A percentile compares a stretch with the other conserved stretches of the same genome.
Evolutionary conservation across 345 rosid species (phyloP).

Genomic region (Eucalyptus decipiens): DNA sequence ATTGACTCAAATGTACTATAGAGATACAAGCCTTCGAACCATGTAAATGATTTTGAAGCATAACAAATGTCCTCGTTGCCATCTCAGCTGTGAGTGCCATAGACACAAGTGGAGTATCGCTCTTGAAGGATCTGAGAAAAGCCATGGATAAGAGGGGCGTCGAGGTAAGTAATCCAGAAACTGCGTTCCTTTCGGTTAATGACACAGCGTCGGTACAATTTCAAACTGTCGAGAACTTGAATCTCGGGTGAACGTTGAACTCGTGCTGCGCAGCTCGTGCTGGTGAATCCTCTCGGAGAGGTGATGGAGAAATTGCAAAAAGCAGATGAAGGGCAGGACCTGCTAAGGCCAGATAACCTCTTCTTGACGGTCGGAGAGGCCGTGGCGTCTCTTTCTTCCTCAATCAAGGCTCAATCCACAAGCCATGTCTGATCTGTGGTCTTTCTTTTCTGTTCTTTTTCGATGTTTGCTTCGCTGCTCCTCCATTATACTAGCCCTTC

Average conservation of each 20-base stretch:
- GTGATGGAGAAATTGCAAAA: slow-evolving; percentile 75
- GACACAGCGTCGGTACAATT: not conserved
- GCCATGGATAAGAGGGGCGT: slow-evolving; percentile 36
- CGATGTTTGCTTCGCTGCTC: not conserved
- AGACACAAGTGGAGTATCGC: slow-evolving; percentile 75
- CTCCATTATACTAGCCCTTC: not conserved
- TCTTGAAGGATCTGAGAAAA: slow-evolving; percentile 56
- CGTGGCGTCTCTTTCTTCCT: slow-evolving; percentile 54
- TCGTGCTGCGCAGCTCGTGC: slow-evolving; percentile 41
- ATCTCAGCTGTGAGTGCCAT: slow-evolving; percentile 64
- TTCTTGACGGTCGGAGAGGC: slow-evolving; percentile 91
- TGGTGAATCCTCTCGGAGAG: slow-evolving; percentile 88
- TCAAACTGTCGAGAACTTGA: not conserved
- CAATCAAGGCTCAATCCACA: slow-evolving; percentile 32
- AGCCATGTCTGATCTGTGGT: slow-evolving; percentile 14
- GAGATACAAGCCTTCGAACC: not conserved
- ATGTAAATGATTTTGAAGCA: not conserved
- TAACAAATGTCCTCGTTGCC: not conserved
- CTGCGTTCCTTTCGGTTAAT: not conserved
- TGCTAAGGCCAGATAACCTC: slow-evolving; percentile 42
- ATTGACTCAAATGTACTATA: not conserved
- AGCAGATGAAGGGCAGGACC: slow-evolving; percentile 33
- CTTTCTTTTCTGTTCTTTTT: not conserved
- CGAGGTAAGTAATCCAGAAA: slow-evolving; percentile 27
- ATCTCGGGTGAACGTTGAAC: not conserved